Conservation (phyloP, 257 asterid species). For the Dorcoceras hygrometricum region DNA sequence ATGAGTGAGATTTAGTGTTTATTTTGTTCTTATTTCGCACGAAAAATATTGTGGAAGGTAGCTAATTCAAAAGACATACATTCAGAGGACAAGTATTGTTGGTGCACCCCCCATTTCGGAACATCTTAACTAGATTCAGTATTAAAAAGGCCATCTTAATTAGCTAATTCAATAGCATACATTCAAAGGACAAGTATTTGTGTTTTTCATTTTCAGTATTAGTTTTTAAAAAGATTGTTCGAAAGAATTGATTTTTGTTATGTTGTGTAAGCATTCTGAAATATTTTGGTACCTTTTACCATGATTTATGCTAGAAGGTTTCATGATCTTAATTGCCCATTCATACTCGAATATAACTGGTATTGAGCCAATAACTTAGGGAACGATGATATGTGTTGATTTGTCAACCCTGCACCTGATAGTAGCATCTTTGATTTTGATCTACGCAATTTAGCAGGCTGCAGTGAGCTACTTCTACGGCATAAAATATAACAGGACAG, state of each 20-base stretch:
- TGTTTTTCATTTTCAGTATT: background rate
- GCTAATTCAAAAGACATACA: background rate
- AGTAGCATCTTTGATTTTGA: conserved; percentile 5
- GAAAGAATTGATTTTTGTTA: background rate
- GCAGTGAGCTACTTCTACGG: background rate
- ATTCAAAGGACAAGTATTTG: too few species aligned
- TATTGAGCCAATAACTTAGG: background rate
- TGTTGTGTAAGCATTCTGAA: background rate
- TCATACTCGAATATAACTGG: background rate
- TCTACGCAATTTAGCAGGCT: background rate
- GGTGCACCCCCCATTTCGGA: conserved; percentile 2
- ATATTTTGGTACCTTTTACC: background rate
- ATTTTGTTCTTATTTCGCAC: background rate
- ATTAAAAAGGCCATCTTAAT: too few species aligned
- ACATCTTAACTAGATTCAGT: background rate
- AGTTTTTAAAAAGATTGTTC: background rate
- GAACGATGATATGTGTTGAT: background rate
- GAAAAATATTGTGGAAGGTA: background rate
- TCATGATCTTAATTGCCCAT: conserved; percentile 10
- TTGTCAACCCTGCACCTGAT: background rate
- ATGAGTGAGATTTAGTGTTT: background rate
- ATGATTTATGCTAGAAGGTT: background rate
- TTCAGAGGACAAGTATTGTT: background rate
- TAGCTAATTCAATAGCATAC: too few species aligned
- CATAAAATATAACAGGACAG: background rate